phyloP scores from a whole-genome alignment of 2,329 filamentous ascomycete species.

The Colletotrichum gloeosporioides region DNA sequence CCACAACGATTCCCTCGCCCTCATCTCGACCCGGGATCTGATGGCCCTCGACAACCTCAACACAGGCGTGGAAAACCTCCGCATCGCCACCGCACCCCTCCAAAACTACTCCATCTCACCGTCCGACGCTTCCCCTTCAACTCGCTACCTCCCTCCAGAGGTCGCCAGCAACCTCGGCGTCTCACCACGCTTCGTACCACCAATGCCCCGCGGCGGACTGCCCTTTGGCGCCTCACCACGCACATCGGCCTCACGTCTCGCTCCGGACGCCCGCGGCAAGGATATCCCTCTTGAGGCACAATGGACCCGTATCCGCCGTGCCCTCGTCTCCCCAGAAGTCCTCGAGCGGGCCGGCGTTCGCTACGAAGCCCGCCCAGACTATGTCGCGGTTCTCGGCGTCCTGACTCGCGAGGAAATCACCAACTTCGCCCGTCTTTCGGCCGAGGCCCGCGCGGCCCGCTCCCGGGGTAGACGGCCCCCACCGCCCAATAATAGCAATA shows the following conservation, averaged over 20 bases:
- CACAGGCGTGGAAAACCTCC: conserved; percentile 45
- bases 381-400: conserved; percentile 64
- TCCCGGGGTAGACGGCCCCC: neutral
- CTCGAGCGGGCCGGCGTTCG: conserved; percentile 60
- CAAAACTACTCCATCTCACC: conserved; percentile 43
- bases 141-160: conserved; percentile 37
- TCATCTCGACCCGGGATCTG: conserved; percentile 62
- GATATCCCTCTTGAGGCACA: conserved; percentile 62
- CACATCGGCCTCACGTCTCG: conserved; percentile 43
- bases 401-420: conserved; percentile 57
- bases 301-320: conserved; percentile 64
- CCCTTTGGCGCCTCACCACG: conserved; percentile 21
- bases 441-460: conserved; percentile 50
- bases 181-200: conserved; percentile 46
- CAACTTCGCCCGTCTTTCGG: conserved; percentile 54
- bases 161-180: conserved; percentile 37
- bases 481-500: conserved; percentile 5
- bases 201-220: conserved; percentile 27
- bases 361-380: conserved; percentile 65
- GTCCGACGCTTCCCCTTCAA: conserved; percentile 32
- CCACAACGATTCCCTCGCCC: conserved; percentile 42
- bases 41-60: conserved; percentile 52
- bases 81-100: conserved; percentile 37
- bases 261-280: conserved; percentile 61
- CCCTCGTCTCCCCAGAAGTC: conserved; percentile 63